A percentile compares a stretch with the other conserved stretches of the same genome.
These are phyloP conservation scores for Moesziomyces sp. DNA, from an alignment of 1,284 basidiomycete species.

Conservation along the genomic window DNA sequence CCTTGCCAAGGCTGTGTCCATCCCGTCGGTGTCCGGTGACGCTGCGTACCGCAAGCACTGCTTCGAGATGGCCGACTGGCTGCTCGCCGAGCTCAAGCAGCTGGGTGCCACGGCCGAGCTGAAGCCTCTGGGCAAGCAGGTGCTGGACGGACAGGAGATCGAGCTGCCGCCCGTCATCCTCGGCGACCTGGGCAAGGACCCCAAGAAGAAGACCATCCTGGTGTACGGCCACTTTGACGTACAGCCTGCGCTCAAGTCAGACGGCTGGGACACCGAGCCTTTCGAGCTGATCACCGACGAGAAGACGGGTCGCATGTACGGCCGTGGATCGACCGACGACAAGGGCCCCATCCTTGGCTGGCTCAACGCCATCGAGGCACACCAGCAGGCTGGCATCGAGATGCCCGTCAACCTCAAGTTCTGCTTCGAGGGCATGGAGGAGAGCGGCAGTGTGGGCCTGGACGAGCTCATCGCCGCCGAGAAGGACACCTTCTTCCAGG, in stretches of 20 bases:
- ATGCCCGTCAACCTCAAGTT: conserved; percentile 94
- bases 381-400: conserved; percentile 76
- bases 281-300: conserved; percentile 81
- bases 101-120: conserved; percentile 61
- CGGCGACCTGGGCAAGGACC: conserved; percentile 78
- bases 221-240: conserved; percentile 78
- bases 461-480: conserved; percentile 88
- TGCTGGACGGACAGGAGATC: conserved; percentile 80
- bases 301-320: conserved; percentile 80
- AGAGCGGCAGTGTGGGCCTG: conserved; percentile 90
- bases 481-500: conserved; percentile 84
- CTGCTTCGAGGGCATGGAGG: conserved; percentile 98
- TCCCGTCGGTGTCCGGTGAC: conserved; percentile 66
- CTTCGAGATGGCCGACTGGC: conserved; percentile 65
- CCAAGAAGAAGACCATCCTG: conserved; percentile 85
- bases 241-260: conserved; percentile 74
- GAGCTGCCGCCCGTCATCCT: conserved; percentile 88
- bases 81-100: conserved; percentile 57
- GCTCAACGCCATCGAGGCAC: conserved; percentile 93
- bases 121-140: conserved; percentile 76
- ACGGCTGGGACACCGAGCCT: conserved; percentile 85
- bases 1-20: conserved; percentile 64
- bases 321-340: conserved; percentile 73
- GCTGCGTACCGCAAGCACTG: conserved; percentile 64
- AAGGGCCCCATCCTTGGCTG: conserved; percentile 76